phyloP scores from a whole-genome alignment of 768 basidiomycete genomes.

The Tulasnella sp. region DNA sequence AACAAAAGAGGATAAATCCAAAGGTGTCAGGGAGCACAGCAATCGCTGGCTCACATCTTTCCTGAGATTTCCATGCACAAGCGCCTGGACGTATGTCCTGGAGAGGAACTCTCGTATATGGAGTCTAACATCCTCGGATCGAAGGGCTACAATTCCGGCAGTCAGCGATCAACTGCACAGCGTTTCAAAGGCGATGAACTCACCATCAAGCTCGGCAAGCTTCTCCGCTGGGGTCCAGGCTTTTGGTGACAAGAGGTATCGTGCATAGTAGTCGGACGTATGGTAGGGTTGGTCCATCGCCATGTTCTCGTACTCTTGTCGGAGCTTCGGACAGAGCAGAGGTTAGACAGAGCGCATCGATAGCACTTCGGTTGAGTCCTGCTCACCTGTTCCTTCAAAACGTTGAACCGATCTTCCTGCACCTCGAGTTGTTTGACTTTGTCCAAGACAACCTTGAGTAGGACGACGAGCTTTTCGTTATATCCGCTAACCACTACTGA shows the following conservation, averaged over 20 bases:
- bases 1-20: not conserved
- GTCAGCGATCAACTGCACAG: not conserved
- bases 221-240: slow-evolving; percentile 78
- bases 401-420: slow-evolving; percentile 64
- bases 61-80: slow-evolving; percentile 80
- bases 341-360: slow-evolving; percentile 10
- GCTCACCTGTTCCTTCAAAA: slow-evolving; percentile 80
- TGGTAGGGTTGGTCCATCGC: slow-evolving; percentile 78
- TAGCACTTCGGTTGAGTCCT: slow-evolving; percentile 6
- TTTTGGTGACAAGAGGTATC: slow-evolving; percentile 64
- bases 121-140: slow-evolving; percentile 60
- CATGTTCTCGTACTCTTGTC: slow-evolving; percentile 81
- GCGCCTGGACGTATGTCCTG: slow-evolving; percentile 61
- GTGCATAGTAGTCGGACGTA: slow-evolving; percentile 70
- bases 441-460: slow-evolving; percentile 68
- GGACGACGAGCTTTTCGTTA: slow-evolving; percentile 79
- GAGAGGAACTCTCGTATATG: slow-evolving; percentile 61
- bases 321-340: slow-evolving; percentile 47
- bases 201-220: slow-evolving; percentile 68
- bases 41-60: slow-evolving; percentile 59
- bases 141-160: slow-evolving; percentile 52
- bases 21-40: slow-evolving; percentile 10
- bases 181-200: slow-evolving; percentile 23
- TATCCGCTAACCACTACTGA: slow-evolving; percentile 73
- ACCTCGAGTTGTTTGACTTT: slow-evolving; percentile 62